These are phyloP conservation scores for Chalaropsis ovoidea DNA, from an alignment of 2,329 filamentous ascomycete species.

Conservation along the genomic window DNA sequence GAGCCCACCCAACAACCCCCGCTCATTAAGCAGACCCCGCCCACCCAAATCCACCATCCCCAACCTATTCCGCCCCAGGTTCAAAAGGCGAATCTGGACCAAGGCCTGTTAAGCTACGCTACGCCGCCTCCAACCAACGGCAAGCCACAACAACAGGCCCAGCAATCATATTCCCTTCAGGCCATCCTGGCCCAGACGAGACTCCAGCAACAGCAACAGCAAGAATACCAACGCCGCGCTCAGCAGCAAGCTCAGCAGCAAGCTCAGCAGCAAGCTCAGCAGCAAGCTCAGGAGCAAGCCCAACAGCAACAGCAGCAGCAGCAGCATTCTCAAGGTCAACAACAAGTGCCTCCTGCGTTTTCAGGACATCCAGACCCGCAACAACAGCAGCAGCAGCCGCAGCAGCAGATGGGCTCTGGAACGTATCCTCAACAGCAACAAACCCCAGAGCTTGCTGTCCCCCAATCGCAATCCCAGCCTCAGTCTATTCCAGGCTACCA, in stretches of 20 bases:
- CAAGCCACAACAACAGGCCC: slow-evolving; percentile 21
- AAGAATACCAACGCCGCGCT: slow-evolving; percentile 25
- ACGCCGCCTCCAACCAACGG: slow-evolving; percentile 25
- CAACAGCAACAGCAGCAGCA: slow-evolving; percentile 24
- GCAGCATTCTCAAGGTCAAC: slow-evolving; percentile 18
- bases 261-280: slow-evolving; percentile 26
- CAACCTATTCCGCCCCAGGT: slow-evolving; percentile 48
- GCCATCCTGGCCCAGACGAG: slow-evolving; percentile 22
- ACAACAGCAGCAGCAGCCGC: slow-evolving; percentile 11
- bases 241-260: slow-evolving; percentile 18
- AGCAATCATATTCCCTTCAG: slow-evolving; percentile 18
- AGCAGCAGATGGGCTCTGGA: slow-evolving; percentile 8
- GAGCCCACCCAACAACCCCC: slow-evolving; percentile 41
- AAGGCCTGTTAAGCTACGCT: slow-evolving; percentile 26
- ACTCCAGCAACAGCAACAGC: slow-evolving; percentile 24
- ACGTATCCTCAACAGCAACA: slow-evolving; percentile 19
- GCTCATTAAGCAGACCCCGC: slow-evolving; percentile 29
- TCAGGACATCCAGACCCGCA: not conserved
- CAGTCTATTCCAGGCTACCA: slow-evolving; percentile 16
- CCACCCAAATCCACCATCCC: slow-evolving; percentile 33
- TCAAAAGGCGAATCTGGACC: slow-evolving; percentile 38
- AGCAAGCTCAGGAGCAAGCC: slow-evolving; percentile 29
- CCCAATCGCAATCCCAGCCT: slow-evolving; percentile 22
- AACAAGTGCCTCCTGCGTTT: not conserved
- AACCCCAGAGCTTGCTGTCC: not conserved